These are phyloP conservation scores for Xylaria telfairii DNA, from an alignment of 495 filamentous ascomycete genomes.

Conservation along the genomic window DNA sequence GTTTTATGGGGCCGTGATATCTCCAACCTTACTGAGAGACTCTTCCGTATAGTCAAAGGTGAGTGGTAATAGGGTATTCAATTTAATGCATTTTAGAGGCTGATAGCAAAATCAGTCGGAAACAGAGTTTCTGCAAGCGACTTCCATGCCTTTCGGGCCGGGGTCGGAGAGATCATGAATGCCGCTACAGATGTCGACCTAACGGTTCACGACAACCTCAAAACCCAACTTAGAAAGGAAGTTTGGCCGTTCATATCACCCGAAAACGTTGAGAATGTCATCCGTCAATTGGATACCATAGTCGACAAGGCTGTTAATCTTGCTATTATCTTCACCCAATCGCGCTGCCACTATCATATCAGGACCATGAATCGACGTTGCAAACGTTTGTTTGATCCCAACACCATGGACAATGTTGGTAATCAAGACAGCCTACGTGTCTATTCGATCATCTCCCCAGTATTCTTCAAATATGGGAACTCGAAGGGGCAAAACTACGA, in stretches of 20 bases:
- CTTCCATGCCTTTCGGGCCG: not conserved
- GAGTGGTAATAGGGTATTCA: not conserved
- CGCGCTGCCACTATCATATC: not conserved
- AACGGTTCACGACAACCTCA: not conserved
- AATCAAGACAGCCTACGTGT: not conserved
- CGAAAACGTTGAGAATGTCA: not conserved
- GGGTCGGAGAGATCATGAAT: not conserved
- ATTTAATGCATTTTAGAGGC: not conserved
- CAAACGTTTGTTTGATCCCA: not conserved
- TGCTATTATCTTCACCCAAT: not conserved
- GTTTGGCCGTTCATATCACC: not conserved
- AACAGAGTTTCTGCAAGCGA: not conserved
- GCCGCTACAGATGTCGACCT: not conserved
- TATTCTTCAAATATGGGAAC: not conserved
- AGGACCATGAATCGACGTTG: not conserved
- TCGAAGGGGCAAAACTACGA: slow-evolving; percentile 9
- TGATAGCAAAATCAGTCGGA: not conserved
- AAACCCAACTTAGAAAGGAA: not conserved
- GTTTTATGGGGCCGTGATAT: not conserved
- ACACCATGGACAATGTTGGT: not conserved
- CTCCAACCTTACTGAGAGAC: not conserved
- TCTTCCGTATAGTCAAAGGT: not conserved
- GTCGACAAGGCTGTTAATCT: slow-evolving; percentile 6
- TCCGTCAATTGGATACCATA: not conserved
- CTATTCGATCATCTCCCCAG: not conserved